phyloP scores from a whole-genome alignment of 2,329 filamentous ascomycete species.

The Sarocladium oryzae region DNA sequence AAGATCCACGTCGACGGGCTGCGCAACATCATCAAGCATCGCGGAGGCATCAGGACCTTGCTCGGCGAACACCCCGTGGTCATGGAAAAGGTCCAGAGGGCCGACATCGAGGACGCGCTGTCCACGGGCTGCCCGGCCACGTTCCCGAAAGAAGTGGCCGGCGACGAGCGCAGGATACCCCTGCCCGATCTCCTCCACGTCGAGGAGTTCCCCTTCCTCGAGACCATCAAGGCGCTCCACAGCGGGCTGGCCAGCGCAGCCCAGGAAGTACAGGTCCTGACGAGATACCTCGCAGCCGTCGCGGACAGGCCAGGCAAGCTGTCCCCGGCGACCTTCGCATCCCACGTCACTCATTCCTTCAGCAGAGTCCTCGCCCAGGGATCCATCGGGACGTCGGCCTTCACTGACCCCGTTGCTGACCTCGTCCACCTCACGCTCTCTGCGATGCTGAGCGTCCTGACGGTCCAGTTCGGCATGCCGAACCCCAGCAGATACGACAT shows the following conservation, averaged over 20 bases:
- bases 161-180: background rate
- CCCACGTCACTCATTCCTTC: background rate
- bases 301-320: background rate
- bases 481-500: constrained; percentile 12
- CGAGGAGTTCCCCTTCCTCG: background rate
- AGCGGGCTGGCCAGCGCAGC: background rate
- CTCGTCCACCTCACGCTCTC: constrained; percentile 20
- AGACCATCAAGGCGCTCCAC: background rate
- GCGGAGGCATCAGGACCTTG: constrained; percentile 22
- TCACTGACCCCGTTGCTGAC: constrained; percentile 13
- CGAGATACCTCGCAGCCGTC: background rate
- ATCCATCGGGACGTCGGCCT: constrained; percentile 8
- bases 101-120: background rate
- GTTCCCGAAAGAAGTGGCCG: background rate
- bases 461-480: constrained; percentile 9
- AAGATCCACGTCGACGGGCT: constrained; percentile 24
- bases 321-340: background rate
- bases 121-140: background rate
- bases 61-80: background rate
- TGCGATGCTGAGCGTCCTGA: constrained; percentile 20
- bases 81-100: constrained; percentile 11
- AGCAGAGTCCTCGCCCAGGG: constrained; percentile 16
- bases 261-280: background rate
- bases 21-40: constrained; percentile 21
- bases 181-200: background rate